Evolutionary conservation across 1,284 basidiomycete genomes (phyloP).

Genomic region (Boletellus sp.): DNA sequence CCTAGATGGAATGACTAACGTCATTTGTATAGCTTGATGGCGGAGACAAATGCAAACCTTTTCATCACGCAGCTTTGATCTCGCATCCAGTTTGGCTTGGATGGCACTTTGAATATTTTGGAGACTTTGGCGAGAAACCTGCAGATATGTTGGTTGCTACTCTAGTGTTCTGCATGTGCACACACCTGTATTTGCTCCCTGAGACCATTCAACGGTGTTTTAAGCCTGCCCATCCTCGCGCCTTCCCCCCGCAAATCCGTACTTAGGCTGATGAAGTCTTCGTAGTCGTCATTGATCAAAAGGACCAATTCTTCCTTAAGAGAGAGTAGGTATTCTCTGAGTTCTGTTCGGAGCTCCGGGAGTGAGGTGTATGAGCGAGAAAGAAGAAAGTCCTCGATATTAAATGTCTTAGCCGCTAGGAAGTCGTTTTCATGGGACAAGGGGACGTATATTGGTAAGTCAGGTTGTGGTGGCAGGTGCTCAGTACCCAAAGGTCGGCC

Average conservation of each 20-base stretch:
- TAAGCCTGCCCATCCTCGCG: slow-evolving; percentile 61
- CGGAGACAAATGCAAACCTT: slow-evolving; percentile 51
- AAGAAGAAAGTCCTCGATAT: slow-evolving; percentile 85
- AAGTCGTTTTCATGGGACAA: slow-evolving; percentile 78
- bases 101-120: slow-evolving; percentile 69
- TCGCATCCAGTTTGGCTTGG: slow-evolving; percentile 70
- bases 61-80: slow-evolving; percentile 76
- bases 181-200: slow-evolving; percentile 68
- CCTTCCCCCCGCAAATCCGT: slow-evolving; percentile 86
- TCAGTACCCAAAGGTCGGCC: slow-evolving; percentile 9
- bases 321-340: slow-evolving; percentile 79
- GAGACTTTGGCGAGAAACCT: slow-evolving; percentile 67
- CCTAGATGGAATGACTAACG: slow-evolving; percentile 41
- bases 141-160: slow-evolving; percentile 1
- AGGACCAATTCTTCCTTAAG: slow-evolving; percentile 91
- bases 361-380: slow-evolving; percentile 85
- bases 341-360: slow-evolving; percentile 81
- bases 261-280: slow-evolving; percentile 94
- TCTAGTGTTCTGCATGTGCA: background rate
- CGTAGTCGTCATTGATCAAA: slow-evolving; percentile 97
- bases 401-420: slow-evolving; percentile 66
- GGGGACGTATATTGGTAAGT: slow-evolving; percentile 73
- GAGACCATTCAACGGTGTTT: slow-evolving; percentile 62
- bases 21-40: background rate
- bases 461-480: slow-evolving; percentile 24